Conservation (phyloP, 108 stramenopile species). For the Skeletonema menzelii region DNA sequence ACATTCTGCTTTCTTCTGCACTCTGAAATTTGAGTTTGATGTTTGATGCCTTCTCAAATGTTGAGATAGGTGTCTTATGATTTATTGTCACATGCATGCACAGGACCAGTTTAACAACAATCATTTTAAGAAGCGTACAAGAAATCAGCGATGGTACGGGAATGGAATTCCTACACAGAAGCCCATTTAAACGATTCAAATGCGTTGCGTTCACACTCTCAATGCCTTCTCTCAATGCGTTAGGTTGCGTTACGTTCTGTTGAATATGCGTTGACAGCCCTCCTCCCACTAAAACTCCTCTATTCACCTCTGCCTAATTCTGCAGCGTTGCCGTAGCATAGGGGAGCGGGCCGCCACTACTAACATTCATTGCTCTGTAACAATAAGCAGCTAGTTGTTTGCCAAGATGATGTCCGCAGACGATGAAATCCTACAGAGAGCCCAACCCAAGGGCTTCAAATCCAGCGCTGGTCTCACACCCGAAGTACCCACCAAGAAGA, state of each 20-base stretch:
- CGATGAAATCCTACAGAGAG: background rate
- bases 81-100: no score
- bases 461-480: background rate
- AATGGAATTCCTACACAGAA: background rate
- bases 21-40: no score
- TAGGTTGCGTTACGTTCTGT: no score
- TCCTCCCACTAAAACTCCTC: no score
- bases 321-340: background rate
- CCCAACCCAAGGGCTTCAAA: slow-evolving; percentile 1
- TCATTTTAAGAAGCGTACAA: background rate
- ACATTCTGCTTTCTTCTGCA: no score
- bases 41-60: no score
- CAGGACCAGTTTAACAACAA: background rate
- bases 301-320: background rate
- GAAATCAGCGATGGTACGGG: background rate
- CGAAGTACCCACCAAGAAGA: background rate
- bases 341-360: background rate
- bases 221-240: no score
- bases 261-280: no score
- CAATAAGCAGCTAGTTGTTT: background rate
- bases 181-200: background rate
- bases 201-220: no score
- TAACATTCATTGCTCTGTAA: background rate
- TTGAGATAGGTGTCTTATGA: no score
- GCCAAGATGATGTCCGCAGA: slow-evolving; percentile 2